These are phyloP conservation scores for Cyclotella choctawhatcheeana DNA, from an alignment of 108 stramenopile genomes.

Conservation along the genomic window DNA sequence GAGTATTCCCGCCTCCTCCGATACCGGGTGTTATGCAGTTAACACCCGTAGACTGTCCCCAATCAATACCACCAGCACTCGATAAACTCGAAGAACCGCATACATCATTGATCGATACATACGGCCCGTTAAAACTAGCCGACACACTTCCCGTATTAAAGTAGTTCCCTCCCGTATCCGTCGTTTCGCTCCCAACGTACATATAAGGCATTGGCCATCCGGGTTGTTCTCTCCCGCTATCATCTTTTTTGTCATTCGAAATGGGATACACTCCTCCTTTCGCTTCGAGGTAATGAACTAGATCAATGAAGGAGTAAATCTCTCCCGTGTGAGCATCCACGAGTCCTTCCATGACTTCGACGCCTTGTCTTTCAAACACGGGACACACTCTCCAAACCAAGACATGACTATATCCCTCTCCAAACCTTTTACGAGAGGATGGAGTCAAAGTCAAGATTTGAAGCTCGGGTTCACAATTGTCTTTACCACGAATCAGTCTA, in stretches of 20 bases:
- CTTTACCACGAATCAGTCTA: neutral
- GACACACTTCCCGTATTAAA: neutral
- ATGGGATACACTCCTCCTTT: slow-evolving; percentile 22
- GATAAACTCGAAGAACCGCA: slow-evolving; percentile 1
- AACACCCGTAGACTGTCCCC: neutral
- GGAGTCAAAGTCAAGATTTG: slow-evolving; percentile 17
- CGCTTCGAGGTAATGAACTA: slow-evolving; percentile 15
- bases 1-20: slow-evolving; percentile 5
- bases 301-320: slow-evolving; percentile 13
- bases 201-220: slow-evolving; percentile 32
- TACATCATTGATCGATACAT: neutral
- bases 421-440: neutral
- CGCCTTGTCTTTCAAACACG: slow-evolving; percentile 5
- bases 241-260: neutral
- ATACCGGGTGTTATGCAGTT: slow-evolving; percentile 4
- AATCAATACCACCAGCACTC: neutral
- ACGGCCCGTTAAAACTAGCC: slow-evolving; percentile 8
- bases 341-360: slow-evolving; percentile 10
- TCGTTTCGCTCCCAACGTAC: neutral
- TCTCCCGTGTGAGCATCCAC: slow-evolving; percentile 18
- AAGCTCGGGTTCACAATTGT: slow-evolving; percentile 9
- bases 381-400: slow-evolving; percentile 25
- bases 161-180: slow-evolving; percentile 8
- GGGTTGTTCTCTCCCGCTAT: neutral
- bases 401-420: slow-evolving; percentile 1